A percentile compares a stretch with the other conserved stretches of the same genome.
phyloP scores from a whole-genome alignment of 2,329 filamentous ascomycete genomes.

The Pseudogymnoascus sp. region DNA sequence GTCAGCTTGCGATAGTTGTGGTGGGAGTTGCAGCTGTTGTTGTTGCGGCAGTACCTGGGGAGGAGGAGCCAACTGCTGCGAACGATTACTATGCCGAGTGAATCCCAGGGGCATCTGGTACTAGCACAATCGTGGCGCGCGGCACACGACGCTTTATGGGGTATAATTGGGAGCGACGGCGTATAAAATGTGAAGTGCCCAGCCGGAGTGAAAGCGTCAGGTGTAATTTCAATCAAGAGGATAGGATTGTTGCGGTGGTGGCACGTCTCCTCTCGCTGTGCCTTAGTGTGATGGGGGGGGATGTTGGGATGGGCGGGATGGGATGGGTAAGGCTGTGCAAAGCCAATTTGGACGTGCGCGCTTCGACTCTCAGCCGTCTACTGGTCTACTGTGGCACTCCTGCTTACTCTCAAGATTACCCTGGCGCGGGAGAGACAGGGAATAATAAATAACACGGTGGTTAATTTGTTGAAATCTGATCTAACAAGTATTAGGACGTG shows the following conservation, averaged over 20 bases:
- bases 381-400: neutral
- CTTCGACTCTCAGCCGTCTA: neutral
- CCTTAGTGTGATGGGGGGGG: neutral
- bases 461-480: neutral
- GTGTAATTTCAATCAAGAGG: neutral
- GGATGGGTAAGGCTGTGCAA: neutral
- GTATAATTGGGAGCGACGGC: neutral
- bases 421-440: neutral
- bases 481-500: neutral
- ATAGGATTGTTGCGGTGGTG: neutral
- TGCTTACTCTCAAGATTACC: neutral
- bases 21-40: conserved; percentile 10
- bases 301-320: neutral
- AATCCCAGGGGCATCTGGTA: conserved; percentile 26
- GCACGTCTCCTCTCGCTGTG: neutral
- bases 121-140: conserved; percentile 18
- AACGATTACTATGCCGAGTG: conserved; percentile 26
- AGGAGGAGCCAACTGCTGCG: conserved; percentile 23
- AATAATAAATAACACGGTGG: neutral
- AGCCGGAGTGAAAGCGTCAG: neutral
- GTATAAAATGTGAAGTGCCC: neutral
- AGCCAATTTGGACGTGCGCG: neutral
- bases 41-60: conserved; percentile 10
- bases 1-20: conserved; percentile 10
- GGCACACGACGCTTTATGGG: conserved; percentile 19